Conservation (phyloP, 1,139 yeast genomes). For the Saccharomyces hybrid region DNA sequence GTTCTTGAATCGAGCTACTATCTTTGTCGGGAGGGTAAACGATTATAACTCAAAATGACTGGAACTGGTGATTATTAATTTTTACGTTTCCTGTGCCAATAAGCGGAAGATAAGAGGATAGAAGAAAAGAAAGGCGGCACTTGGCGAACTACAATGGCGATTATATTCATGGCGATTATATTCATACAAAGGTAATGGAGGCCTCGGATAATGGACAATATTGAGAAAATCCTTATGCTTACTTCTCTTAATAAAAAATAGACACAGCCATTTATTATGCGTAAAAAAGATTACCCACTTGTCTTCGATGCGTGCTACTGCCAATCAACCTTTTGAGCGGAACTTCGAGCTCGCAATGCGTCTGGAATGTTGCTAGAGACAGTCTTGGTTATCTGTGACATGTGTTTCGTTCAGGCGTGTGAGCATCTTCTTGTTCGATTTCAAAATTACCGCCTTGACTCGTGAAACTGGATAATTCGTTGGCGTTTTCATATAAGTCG, state of each 20-base stretch:
- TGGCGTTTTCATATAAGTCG: slow-evolving; percentile 32
- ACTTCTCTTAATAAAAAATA: background rate
- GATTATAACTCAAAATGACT: too few relatives aligned
- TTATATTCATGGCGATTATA: too few relatives aligned
- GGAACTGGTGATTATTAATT: too few relatives aligned
- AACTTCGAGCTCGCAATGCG: background rate
- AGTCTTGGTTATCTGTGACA: slow-evolving; percentile 12
- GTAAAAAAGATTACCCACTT: background rate
- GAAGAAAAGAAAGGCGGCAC: too few relatives aligned
- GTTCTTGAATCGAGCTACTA: too few relatives aligned
- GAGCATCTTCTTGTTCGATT: slow-evolving; percentile 23
- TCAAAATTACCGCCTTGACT: slow-evolving; percentile 29
- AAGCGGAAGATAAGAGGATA: too few relatives aligned
- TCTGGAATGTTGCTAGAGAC: background rate
- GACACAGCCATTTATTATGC: too few relatives aligned
- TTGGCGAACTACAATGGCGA: too few relatives aligned
- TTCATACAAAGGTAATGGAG: background rate
- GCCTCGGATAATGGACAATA: background rate
- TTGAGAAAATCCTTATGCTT: background rate
- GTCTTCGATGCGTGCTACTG: background rate
- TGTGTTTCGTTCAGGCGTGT: slow-evolving; percentile 4
- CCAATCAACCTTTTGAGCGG: background rate
- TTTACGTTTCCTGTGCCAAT: too few relatives aligned
- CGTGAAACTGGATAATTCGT: slow-evolving; percentile 26
- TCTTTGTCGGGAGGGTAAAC: too few relatives aligned